A percentile compares a stretch with the other conserved stretches of the same genome.
Evolutionary conservation across 352 stramenopile species (phyloP).

Genomic region (Globisporangium uncinulatum): DNA sequence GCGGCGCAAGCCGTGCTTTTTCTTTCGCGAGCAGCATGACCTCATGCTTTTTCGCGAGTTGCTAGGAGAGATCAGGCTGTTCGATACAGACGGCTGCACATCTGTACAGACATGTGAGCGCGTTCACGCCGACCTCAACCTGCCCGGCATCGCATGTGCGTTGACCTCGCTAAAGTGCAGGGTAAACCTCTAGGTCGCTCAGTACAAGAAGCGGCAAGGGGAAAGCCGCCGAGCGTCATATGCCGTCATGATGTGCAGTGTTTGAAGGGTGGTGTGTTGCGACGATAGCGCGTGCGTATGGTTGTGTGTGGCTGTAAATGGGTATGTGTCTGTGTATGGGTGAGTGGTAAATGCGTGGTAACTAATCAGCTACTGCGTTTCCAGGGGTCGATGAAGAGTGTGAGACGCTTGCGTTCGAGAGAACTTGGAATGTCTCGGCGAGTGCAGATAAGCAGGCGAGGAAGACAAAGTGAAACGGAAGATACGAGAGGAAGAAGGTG

Average conservation of each 20-base stretch:
- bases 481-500: not conserved
- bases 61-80: not conserved
- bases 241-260: not conserved
- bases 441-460: not conserved
- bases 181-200: not conserved
- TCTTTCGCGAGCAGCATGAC: not conserved
- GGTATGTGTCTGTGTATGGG: not conserved
- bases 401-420: not conserved
- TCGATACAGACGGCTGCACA: not conserved
- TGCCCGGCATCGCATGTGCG: not conserved
- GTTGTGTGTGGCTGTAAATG: not conserved
- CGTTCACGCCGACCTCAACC: not conserved
- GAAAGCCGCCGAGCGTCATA: not conserved
- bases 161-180: not conserved
- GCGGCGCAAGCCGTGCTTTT: too few species aligned
- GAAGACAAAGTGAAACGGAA: not conserved
- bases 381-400: not conserved
- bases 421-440: not conserved
- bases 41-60: not conserved
- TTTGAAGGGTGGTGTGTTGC: too few species aligned
- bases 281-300: not conserved
- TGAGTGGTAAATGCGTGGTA: too few species aligned
- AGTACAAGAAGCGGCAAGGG: not conserved
- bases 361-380: not conserved
- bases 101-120: not conserved